Base-by-base conservation (phyloP, 1,139 yeast genomes). In the Saccharomyces pastorianus region DNA sequence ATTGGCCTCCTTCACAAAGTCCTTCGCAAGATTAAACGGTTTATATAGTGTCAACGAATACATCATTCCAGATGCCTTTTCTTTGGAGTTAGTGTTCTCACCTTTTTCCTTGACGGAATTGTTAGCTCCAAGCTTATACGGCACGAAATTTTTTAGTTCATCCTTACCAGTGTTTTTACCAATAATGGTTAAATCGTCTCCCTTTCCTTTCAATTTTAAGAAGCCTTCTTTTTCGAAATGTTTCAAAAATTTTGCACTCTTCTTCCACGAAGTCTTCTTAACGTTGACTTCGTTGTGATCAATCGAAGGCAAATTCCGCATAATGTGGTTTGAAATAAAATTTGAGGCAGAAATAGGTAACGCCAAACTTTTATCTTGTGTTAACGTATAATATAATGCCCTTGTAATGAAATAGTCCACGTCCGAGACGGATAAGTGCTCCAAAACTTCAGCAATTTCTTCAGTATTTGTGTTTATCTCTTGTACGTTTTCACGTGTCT, bases 231-330 rank as follows among this genome's bases (percentile, higher is more conserved):
- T 91, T 59, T 87, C 96, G 84, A 90, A 88, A 4, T 86, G 83
- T 65, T 89, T 91, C 54, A 91, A 73, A 64, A 84, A 89, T 69
- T 90, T 91, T 23, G 91, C 79, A 1, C 95, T 82, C 66, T 93
- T 93, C 68, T 87, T 90, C 95, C 95, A 91, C 2, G 91, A 81
- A 0, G 96, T 84, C 63, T 83, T 85, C 69, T 90, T 91, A 63
- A 93, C 80, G 56, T 80, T 83, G 47, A 88, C 79, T 48, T 76
- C 76, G n/a, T 71, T 53, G 57, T 72, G 73, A 59, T 81, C 81
- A 4, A 63, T 61, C 0, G 96, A 95, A 0, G 96, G 95, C n/a
- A 91, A 71, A 67, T 89, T 88, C 53, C 80, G 83, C 61, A 83
- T 76, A 13, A 90, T 74, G 63, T 83, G 81, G 49, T 77, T 79